Evolutionary conservation across 148 eudicot species (phyloP), one percentile per base, ranked within the genome.

Genomic region (Rhododendron kiyosumense): DNA sequence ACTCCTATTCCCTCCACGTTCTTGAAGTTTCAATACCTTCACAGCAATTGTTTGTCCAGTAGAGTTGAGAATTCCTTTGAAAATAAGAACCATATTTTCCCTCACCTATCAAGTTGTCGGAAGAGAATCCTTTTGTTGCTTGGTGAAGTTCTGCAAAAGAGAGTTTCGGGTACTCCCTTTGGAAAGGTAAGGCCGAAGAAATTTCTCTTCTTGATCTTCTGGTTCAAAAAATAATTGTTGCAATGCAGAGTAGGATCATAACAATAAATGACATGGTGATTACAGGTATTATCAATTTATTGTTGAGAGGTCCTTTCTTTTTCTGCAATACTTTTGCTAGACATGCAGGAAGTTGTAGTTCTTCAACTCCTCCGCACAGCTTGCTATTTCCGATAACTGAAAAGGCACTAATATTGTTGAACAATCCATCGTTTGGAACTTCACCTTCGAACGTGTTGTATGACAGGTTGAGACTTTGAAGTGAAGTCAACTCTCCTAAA

Each of bases 1-100:
- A 49, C 84, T 89, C 83, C 79, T 87, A 18, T 15, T 10, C 1
- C 86, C 90, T 41, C 89, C 89, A 49, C n/a, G 34, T 54, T 81
- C 20, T 24, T 89, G 80, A 30, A 87, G 83, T 11, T 89, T 82
- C 7, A 89, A 85, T 14, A 89, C 90, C 71, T 89, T 86, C 17
- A 89, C 86, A 18, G 90, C 90, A 81, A 86, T 32, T 17, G 24
- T n/a, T 48, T 65, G 86, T 24, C 85, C 77, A 7, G 30, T 17
- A 0, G 73, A 41, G n/a, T 45, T 36, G 26, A 89, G 79, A 49
- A 65, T 36, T 8, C 86, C 34, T 8, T 36, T 38, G 32, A 0
- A 32, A 32, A 32, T 1, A 32, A 32, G n/a, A 32, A 32, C 32
- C 32, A 32, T 32, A 32, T 32, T 32, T 1, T 32, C 32, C 32